Conservation (phyloP, 331 rosid genomes). For the Stylosanthes scabra region DNA sequence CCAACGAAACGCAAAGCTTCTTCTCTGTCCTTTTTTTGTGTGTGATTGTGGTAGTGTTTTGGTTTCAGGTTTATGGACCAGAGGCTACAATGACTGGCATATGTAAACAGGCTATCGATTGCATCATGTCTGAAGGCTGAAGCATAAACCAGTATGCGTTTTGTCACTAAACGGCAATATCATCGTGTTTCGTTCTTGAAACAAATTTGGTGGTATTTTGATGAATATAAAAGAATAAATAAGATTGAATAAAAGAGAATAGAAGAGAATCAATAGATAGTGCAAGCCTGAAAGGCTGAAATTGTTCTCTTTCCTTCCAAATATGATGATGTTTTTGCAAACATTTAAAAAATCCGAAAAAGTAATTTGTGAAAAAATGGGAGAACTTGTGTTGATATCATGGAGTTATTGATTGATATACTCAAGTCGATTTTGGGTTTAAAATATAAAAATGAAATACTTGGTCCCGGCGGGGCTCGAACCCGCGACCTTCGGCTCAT, state of each 20-base stretch:
- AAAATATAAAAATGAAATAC: too few relatives aligned
- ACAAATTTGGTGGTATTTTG: constrained; percentile 11
- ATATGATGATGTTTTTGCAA: constrained; percentile 9
- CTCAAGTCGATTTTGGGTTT: background rate
- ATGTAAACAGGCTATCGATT: constrained; percentile 90
- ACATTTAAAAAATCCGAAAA: background rate
- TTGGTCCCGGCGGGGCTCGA: constrained; percentile 97
- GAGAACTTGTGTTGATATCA: too few relatives aligned
- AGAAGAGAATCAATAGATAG: background rate
- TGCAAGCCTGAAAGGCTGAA: constrained; percentile 22
- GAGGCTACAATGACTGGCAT: constrained; percentile 92
- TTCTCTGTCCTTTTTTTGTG: background rate
- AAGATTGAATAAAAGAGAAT: background rate
- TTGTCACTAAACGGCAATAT: background rate
- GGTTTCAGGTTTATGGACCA: constrained; percentile 79
- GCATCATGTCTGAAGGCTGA: constrained; percentile 59
- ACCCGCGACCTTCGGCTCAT: constrained; percentile 99
- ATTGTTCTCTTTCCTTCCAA: background rate
- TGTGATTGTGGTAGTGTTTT: constrained; percentile 18
- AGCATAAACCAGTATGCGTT: constrained; percentile 48
- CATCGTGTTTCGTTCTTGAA: background rate
- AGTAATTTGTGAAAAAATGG: background rate
- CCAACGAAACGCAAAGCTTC: background rate
- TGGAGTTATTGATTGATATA: background rate
- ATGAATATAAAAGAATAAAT: constrained; percentile 24